Conservation (phyloP, 2,329 filamentous ascomycete genomes). For the Cadophora luteo-olivacea region DNA sequence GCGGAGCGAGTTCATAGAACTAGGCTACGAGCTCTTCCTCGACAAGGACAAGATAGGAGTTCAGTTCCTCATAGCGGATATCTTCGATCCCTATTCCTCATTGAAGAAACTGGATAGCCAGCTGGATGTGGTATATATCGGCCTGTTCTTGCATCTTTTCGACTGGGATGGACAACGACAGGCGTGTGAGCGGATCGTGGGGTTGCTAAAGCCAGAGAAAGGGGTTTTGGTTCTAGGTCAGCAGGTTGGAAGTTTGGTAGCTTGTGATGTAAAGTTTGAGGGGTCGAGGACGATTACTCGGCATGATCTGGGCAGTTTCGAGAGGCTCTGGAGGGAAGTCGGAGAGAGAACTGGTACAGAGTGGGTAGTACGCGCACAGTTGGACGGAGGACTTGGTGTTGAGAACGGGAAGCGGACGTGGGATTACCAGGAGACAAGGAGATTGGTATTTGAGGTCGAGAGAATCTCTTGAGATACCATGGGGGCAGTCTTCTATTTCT, state of each 20-base stretch:
- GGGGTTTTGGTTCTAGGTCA: not conserved
- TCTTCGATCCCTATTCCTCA: conserved; percentile 40
- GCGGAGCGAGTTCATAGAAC: conserved; percentile 44
- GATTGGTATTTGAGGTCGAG: not conserved
- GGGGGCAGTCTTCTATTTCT: not conserved
- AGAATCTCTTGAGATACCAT: not conserved
- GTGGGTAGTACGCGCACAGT: not conserved
- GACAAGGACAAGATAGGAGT: conserved; percentile 44
- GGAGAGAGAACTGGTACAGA: not conserved
- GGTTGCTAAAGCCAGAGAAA: not conserved
- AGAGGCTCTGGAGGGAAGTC: not conserved
- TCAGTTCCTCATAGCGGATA: conserved; percentile 45
- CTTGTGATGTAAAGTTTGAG: not conserved
- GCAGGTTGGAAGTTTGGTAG: not conserved
- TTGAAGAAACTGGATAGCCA: conserved; percentile 47
- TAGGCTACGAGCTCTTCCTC: conserved; percentile 48
- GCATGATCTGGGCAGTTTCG: not conserved
- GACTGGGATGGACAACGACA: conserved; percentile 46
- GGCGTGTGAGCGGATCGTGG: conserved; percentile 13
- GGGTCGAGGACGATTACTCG: not conserved
- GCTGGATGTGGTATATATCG: conserved; percentile 51
- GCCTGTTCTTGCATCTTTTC: conserved; percentile 53
- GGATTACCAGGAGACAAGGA: not conserved
- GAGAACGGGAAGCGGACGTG: not conserved
- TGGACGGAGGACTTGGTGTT: not conserved